Evolutionary conservation across 768 basidiomycete species (phyloP).

Genomic region (Pleurotus salmoneostramineus): DNA sequence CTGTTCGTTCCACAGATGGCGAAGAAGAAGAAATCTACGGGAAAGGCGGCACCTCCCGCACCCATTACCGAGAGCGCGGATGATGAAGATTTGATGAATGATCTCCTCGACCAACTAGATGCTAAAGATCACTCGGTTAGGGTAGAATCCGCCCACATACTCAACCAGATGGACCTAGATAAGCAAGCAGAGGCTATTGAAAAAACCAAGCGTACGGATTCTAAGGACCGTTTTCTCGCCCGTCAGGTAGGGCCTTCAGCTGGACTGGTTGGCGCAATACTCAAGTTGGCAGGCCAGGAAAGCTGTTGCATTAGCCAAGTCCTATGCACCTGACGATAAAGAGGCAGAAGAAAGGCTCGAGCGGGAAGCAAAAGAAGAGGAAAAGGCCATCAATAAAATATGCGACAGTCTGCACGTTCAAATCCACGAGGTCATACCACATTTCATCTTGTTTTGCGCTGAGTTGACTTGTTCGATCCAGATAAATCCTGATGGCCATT

Average conservation of each 20-base stretch:
- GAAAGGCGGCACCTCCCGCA: conserved; percentile 26
- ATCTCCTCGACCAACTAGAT: conserved; percentile 76
- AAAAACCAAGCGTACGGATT: conserved; percentile 42
- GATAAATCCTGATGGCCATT: conserved; percentile 95
- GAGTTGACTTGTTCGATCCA: conserved; percentile 22
- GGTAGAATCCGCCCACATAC: conserved; percentile 42
- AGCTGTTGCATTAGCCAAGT: conserved; percentile 58
- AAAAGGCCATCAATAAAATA: conserved; percentile 54
- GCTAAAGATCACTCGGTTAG: conserved; percentile 49
- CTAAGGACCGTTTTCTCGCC: conserved; percentile 64
- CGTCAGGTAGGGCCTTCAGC: conserved; percentile 50
- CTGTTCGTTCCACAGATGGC: not conserved
- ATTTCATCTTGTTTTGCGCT: not conserved
- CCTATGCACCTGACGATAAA: conserved; percentile 47
- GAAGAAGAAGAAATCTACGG: conserved; percentile 44
- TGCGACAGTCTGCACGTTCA: conserved; percentile 66
- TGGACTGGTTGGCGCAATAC: not conserved
- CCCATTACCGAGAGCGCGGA: conserved; percentile 24
- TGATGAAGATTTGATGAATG: conserved; percentile 65
- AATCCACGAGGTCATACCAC: conserved; percentile 51
- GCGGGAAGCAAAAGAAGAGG: conserved; percentile 66
- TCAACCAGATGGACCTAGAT: conserved; percentile 43
- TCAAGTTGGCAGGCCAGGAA: conserved; percentile 60
- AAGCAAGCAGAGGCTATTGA: conserved; percentile 25
- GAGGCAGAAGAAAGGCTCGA: conserved; percentile 57